A percentile compares a stretch with the other conserved stretches of the same genome.
phyloP scores from a whole-genome alignment of 768 basidiomycete genomes.

The Hirschioporus abietinus region DNA sequence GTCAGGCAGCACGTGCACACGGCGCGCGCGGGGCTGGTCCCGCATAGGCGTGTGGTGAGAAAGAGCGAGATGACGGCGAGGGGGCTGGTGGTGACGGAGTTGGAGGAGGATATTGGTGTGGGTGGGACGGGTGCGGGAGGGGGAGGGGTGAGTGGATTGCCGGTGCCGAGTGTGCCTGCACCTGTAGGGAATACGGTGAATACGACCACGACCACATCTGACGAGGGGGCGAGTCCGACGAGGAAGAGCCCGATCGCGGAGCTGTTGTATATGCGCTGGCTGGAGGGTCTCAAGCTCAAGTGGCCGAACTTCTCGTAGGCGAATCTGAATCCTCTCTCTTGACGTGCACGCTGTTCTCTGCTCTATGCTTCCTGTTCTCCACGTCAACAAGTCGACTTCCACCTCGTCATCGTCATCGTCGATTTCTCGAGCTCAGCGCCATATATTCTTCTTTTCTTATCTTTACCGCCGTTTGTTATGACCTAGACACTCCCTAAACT shows the following conservation, averaged over 20 bases:
- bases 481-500: too few relatives aligned
- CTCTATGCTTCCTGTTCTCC: background rate
- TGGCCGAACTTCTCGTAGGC: conserved; percentile 68
- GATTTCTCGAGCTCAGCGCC: too few relatives aligned
- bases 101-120: conserved; percentile 63
- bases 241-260: conserved; percentile 90
- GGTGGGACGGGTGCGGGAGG: conserved; percentile 21
- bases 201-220: conserved; percentile 20
- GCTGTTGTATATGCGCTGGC: conserved; percentile 94
- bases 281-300: conserved; percentile 85
- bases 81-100: conserved; percentile 79
- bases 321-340: background rate
- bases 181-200: conserved; percentile 14
- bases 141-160: background rate
- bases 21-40: conserved; percentile 64
- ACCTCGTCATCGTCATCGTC: too few relatives aligned
- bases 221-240: conserved; percentile 35
- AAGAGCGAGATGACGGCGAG: conserved; percentile 82
- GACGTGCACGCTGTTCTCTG: background rate
- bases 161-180: background rate
- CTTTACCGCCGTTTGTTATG: too few relatives aligned
- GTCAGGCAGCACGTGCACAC: conserved; percentile 81
- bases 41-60: conserved; percentile 71
- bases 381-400: background rate
- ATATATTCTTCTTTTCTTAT: too few relatives aligned